Conservation (phyloP, 2,329 filamentous ascomycete species). For the Lachnellula cervina region DNA sequence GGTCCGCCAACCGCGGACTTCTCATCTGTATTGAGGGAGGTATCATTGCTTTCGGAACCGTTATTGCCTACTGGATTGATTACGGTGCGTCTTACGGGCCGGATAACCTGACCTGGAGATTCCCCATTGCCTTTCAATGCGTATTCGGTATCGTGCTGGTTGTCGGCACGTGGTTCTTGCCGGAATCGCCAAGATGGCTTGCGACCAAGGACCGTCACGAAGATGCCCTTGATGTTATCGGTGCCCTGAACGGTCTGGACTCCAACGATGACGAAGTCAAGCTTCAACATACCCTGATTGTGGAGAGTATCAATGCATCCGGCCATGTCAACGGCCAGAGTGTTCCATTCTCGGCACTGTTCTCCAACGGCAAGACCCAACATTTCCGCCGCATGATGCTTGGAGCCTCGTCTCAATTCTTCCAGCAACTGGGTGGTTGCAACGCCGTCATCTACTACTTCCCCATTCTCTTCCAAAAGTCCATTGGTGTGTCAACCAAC, state of each 20-base stretch:
- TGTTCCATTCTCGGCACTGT: constrained; percentile 37
- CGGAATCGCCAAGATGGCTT: constrained; percentile 95
- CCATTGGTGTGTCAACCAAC: constrained; percentile 43
- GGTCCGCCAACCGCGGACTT: constrained; percentile 41
- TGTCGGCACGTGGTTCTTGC: constrained; percentile 81
- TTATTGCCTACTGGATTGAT: constrained; percentile 97
- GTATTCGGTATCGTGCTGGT: constrained; percentile 83
- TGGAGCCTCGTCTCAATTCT: constrained; percentile 45
- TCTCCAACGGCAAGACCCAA: constrained; percentile 49
- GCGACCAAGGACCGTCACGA: constrained; percentile 95
- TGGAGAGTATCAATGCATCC: constrained; percentile 36
- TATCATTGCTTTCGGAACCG: constrained; percentile 55
- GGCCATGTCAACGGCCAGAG: constrained; percentile 24
- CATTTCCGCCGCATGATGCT: constrained; percentile 50
- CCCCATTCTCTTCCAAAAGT: constrained; percentile 46
- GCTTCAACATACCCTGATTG: constrained; percentile 31
- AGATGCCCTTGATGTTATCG: constrained; percentile 94
- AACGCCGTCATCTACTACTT: constrained; percentile 45
- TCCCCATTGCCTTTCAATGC: constrained; percentile 87
- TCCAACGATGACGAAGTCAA: constrained; percentile 39
- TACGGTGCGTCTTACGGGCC: constrained; percentile 91
- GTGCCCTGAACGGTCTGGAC: constrained; percentile 77
- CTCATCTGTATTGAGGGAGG: constrained; percentile 51
- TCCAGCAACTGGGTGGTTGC: constrained; percentile 47
- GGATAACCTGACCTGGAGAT: constrained; percentile 79